Percentiles rank a stretch among this genome's conserved stretches.
Evolutionary conservation across 768 basidiomycete genomes (phyloP).

Genomic region (Agrocybe praecox): DNA sequence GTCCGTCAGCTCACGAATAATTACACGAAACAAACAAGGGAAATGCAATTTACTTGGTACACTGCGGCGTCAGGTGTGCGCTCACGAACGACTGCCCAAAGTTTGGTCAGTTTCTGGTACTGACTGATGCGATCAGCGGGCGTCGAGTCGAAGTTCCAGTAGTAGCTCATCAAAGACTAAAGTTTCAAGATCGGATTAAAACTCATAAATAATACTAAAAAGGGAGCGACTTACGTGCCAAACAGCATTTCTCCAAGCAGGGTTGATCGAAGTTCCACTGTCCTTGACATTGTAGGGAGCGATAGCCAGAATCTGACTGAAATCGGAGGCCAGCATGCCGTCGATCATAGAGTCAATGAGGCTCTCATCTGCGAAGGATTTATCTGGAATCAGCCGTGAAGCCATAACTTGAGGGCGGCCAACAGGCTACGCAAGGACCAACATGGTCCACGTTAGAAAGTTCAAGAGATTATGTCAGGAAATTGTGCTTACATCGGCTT

Average conservation of each 20-base stretch:
- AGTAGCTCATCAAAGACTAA: slow-evolving; percentile 17
- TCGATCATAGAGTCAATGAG: slow-evolving; percentile 15
- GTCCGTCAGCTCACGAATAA: too few species aligned
- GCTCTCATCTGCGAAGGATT: slow-evolving; percentile 10
- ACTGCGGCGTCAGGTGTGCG: slow-evolving; percentile 14
- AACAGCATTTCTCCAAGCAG: slow-evolving; percentile 17
- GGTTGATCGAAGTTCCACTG: slow-evolving; percentile 17
- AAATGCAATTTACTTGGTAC: slow-evolving; percentile 11
- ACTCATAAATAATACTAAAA: too few species aligned
- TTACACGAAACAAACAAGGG: too few species aligned
- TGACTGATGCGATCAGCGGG: slow-evolving; percentile 7
- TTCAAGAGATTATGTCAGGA: too few species aligned
- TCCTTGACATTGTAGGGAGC: slow-evolving; percentile 16
- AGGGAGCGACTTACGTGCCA: slow-evolving; percentile 21
- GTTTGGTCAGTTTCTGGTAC: slow-evolving; percentile 15
- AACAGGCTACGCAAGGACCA: slow-evolving; percentile 11
- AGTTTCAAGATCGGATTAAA: background rate
- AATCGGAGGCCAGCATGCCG: slow-evolving; percentile 20
- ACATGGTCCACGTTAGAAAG: too few species aligned
- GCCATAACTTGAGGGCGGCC: slow-evolving; percentile 19
- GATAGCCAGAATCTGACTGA: slow-evolving; percentile 20
- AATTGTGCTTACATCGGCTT: slow-evolving; percentile 16
- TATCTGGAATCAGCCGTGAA: slow-evolving; percentile 14
- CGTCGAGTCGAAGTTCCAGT: slow-evolving; percentile 20
- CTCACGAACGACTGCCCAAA: slow-evolving; percentile 15